Percentiles rank a stretch among this genome's conserved stretches.
Evolutionary conservation across 23 red algal genomes (phyloP).

Genomic region (Chondrus crispus): DNA sequence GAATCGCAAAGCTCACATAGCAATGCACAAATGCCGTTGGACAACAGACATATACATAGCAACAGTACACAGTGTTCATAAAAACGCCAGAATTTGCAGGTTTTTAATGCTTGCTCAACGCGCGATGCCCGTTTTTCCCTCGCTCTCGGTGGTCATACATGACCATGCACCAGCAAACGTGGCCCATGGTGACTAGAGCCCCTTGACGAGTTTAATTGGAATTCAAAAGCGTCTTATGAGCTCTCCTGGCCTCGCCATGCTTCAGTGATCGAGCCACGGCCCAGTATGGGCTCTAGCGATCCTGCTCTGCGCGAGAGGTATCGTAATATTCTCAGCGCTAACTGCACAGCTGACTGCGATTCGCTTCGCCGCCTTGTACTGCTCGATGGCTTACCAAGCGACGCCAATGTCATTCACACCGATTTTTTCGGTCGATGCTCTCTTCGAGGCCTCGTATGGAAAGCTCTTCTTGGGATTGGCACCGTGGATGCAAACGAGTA

Average conservation of each 20-base stretch:
- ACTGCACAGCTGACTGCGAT: not conserved
- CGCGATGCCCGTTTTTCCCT: too few relatives aligned
- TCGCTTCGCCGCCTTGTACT: constrained; percentile 57
- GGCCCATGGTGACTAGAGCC: too few relatives aligned
- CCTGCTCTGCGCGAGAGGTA: constrained; percentile 37
- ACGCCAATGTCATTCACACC: constrained; percentile 43
- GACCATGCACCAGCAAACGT: too few relatives aligned
- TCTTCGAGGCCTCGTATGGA: constrained; percentile 80
- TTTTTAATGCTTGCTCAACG: too few relatives aligned
- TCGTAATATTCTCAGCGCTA: constrained; percentile 15
- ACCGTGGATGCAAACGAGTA: constrained; percentile 58
- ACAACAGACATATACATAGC: too few relatives aligned
- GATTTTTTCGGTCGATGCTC: constrained; percentile 40
- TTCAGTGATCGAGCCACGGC: not conserved
- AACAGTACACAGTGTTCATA: too few relatives aligned
- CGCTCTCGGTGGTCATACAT: too few relatives aligned
- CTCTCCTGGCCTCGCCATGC: not conserved
- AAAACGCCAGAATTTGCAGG: too few relatives aligned
- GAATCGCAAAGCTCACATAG: too few relatives aligned
- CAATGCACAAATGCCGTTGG: too few relatives aligned
- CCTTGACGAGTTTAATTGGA: too few relatives aligned
- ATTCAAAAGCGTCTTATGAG: too few relatives aligned
- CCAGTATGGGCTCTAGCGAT: constrained; percentile 49
- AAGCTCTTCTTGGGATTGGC: constrained; percentile 67
- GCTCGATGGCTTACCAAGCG: constrained; percentile 42